Base-by-base conservation (phyloP, 371 early-diverging fungal genomes). In the Rhizopus delemar region DNA sequence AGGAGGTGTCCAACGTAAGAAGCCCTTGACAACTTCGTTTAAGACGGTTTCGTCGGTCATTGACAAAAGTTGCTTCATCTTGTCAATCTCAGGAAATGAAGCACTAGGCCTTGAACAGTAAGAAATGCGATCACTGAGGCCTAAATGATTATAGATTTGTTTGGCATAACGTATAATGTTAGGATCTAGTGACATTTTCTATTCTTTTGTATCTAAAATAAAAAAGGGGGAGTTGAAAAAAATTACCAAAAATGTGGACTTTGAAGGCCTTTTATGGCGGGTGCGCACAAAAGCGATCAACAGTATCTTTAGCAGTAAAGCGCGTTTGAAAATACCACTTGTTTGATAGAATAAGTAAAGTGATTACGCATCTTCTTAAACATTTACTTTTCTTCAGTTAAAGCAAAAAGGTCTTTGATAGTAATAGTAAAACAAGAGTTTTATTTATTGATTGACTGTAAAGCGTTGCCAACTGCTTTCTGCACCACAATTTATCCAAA, bases 61-160 rank as follows among this genome's bases (percentile, higher is more conserved):
- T n/a, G n/a, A 6, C 11, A 64, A 55, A 5, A 71, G 28, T 2
- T 57, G 59, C 41, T 73, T 67, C 69, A 77, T 63, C 50, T 68
- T 66, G 8, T 49, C 49, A 12, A 71, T 50, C 59, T 73, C 74
- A 8, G 71, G 63, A 12, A 53, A 16, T 1, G 55, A 5, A 1
- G 22, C 13, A 11, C 36, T 46, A 43, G 41, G 41, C n/a, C 35
- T 33, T 12, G 48, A 41, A 0, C 67, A 32, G 0, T 31, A 32
- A 4, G 50, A 29, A 16, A 71, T 69, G 7, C 68, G 60, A 28
- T 62, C 62, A 39, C 62, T 56, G 7, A 73, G 31, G 8, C 62
- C 60, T 12, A 77, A 60, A 38, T 77, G 71, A 22, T 65, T 62
- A 45, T 77, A 77, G 2, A 77, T 51, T 56, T 71, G 71, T 35